Evolutionary conservation across 495 filamentous ascomycete genomes (phyloP), one percentile per base, ranked within the genome.

Genomic region (Penicillium mononematosum): DNA sequence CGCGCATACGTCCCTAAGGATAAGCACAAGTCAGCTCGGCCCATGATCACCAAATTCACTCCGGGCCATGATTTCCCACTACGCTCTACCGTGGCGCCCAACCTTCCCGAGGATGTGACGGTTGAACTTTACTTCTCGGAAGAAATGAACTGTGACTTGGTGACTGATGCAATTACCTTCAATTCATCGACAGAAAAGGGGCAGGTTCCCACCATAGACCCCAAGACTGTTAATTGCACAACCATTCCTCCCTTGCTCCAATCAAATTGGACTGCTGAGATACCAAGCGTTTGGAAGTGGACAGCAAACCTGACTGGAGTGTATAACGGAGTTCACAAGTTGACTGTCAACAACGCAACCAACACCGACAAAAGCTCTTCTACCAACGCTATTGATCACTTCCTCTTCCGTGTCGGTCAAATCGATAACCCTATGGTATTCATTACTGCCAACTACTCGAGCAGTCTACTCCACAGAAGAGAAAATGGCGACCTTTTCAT

Each of bases 51-150:
- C 32, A 72, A 76, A 43, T 84, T 90, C 59, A 49, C 66, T 0
- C 87, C 87, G 0, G 84, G 85, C 11, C 87, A 90, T 63, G 87
- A 90, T 55, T 47, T 57, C 0, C 81, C 85, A 5, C 50, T 87
- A 0, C 59, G 75, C 2, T 87, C 85, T 1, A 80, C 72, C 3
- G 77, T 77, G 9, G 60, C 36, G 19, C 65, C 76, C 1, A 71
- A 70, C 29, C 66, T 72, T 9, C 45, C 72, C 1, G 79, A 87
- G 46, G 68, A 73, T 5, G 63, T 86, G 4, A 41, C 72, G 3
- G 62, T 87, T 47, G 70, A 79, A 55, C 54, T 90, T 24, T 78
- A 84, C 53, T 90, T 85, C 70, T 87, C 83, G 3, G 69, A 72
- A 9, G 58, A 74, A 34, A 89, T 89, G 86, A 72, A 83, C 60